A percentile compares a stretch with the other conserved stretches of the same genome.
Conservation (phyloP, 192 early-diverging fungal genomes). For the Entomortierella lignicola region DNA sequence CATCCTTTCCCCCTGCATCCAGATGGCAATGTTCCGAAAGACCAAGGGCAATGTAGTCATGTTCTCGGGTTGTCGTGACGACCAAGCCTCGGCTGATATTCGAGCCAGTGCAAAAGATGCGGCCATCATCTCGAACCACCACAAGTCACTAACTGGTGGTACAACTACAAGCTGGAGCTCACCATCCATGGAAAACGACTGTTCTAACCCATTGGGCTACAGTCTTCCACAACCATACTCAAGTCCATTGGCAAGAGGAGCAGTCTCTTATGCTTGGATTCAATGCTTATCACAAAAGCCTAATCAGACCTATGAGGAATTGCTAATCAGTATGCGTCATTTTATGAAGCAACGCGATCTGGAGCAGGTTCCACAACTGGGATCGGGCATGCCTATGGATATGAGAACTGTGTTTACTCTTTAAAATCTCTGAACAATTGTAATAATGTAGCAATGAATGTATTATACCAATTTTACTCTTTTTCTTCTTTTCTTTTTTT, state of each 20-base stretch:
- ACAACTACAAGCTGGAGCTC: slow-evolving; percentile 13
- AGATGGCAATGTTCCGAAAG: slow-evolving; percentile 49
- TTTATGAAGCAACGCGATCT: slow-evolving; percentile 55
- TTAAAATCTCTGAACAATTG: no score
- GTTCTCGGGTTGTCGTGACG: slow-evolving; percentile 77
- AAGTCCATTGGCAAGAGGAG: slow-evolving; percentile 41
- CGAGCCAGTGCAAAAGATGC: slow-evolving; percentile 70
- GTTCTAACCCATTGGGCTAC: slow-evolving; percentile 36
- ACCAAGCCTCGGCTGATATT: slow-evolving; percentile 78
- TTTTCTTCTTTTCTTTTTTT: no score
- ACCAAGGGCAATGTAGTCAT: slow-evolving; percentile 74
- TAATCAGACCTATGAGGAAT: slow-evolving; percentile 43
- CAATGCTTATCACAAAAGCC: slow-evolving; percentile 42
- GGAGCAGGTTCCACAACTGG: slow-evolving; percentile 49
- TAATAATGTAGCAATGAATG: neutral
- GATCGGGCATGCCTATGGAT: slow-evolving; percentile 48
- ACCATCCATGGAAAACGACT: slow-evolving; percentile 4
- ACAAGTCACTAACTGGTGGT: neutral
- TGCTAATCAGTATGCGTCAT: slow-evolving; percentile 46
- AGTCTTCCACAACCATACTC: slow-evolving; percentile 53
- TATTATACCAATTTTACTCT: no score
- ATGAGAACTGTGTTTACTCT: slow-evolving; percentile 39
- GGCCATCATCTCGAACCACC: slow-evolving; percentile 72
- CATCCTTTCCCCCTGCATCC: neutral
- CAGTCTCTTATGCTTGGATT: slow-evolving; percentile 50